Percentiles rank a stretch among this genome's conserved stretches.
phyloP scores from a whole-genome alignment of 202 grass and related monocot species.

The Brachypodium distachyon region DNA sequence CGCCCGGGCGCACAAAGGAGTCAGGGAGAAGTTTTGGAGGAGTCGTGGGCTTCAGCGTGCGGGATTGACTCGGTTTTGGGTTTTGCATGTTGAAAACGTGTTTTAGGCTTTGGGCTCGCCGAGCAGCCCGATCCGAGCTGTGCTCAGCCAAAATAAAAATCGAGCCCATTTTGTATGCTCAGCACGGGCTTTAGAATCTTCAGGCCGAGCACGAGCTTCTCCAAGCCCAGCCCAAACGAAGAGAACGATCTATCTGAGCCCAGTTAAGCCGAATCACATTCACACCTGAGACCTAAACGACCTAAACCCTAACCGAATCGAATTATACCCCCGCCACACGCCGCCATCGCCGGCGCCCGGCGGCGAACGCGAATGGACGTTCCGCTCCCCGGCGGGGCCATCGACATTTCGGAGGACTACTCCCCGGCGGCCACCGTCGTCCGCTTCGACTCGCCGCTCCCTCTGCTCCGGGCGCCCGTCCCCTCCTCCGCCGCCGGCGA shows the following conservation, averaged over 20 bases:
- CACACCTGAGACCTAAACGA: no score
- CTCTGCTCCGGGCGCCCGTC: slow-evolving; percentile 58
- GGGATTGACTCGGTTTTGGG: no score
- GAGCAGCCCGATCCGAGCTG: no score
- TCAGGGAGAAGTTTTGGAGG: no score
- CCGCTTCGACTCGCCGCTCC: slow-evolving; percentile 61
- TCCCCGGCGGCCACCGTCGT: slow-evolving; percentile 41
- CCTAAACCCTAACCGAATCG: not conserved
- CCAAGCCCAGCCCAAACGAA: not conserved
- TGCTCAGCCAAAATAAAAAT: no score
- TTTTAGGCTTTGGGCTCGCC: no score
- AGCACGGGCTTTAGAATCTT: no score
- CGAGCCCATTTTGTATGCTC: no score
- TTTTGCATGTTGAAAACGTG: no score
- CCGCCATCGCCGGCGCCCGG: not conserved
- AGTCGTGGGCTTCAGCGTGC: no score
- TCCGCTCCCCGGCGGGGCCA: not conserved
- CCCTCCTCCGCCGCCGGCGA: not conserved
- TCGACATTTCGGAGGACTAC: slow-evolving; percentile 32
- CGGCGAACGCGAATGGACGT: not conserved
- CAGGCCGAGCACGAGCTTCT: no score
- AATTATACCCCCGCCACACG: not conserved
- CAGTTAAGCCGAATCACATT: not conserved
- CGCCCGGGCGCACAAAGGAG: no score
- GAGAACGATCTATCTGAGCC: not conserved